Base-by-base conservation (phyloP, 2,329 filamentous ascomycete species). In the Venturiaceae sp. region DNA sequence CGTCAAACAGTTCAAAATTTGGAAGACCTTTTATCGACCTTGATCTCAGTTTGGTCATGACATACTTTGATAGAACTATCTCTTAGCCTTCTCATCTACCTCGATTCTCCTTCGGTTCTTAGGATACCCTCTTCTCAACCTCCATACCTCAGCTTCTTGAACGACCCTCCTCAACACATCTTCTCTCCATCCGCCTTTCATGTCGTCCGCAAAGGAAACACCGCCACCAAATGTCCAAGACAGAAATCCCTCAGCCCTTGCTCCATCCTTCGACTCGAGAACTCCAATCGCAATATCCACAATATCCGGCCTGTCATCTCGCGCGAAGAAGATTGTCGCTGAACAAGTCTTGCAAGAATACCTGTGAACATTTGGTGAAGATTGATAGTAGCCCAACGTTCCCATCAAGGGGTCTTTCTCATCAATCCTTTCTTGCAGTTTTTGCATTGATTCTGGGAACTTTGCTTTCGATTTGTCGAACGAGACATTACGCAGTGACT, bases 341-440 rank as follows among this genome's bases (percentile, higher is more conserved):
- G 76, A 77, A 65, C 79, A 81, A 1, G 62, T 67, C 0, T 71
- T 71, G 65, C 78, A 82, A 60, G 77, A 80, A 60, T 78, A 80
- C 1, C 78, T 67, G 58, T 77, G 71, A 0, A 78, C 74, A 14
- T 70, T 72, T 0, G 72, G 65, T 0, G 76, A 78, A 53, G 76
- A 79, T 8, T 64, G 62, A 61, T 77, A 78, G 30, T 72, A 71
- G 0, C 68, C 63, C 4, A 81, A 66, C 0, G 75, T 80, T 0
- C 77, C 77, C 11, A 76, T 60, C 5, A 69, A 67, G 0, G 70
- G 59, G n/a, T n/a, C n/a, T 39, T n/a, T 39, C 36, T 39, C 36
- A 55, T 77, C 74, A 73, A 0, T 39, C 57, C 19, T 36, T 36
- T 21, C 28, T 13, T 30, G 11, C 28, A n/a, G n/a, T n/a, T n/a